Conservation (phyloP, 2,329 filamentous ascomycete species). For the Gyromitra esculenta region DNA sequence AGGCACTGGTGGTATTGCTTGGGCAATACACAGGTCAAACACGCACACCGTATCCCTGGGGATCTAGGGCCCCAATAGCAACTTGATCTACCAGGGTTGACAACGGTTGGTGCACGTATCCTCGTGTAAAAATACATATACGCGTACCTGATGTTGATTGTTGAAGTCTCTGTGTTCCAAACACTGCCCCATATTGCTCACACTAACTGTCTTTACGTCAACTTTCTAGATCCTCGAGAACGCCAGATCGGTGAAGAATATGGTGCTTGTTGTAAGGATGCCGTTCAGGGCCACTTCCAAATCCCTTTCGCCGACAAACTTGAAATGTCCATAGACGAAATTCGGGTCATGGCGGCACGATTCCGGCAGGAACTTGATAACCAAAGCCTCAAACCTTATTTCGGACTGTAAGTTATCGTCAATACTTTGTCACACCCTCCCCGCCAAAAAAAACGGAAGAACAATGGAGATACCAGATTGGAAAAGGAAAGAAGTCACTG, state of each 20-base stretch:
- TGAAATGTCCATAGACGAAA: conserved; percentile 61
- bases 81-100: too few species aligned
- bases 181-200: background rate
- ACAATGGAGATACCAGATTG: background rate
- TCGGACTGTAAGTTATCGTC: conserved; percentile 56
- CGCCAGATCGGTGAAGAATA: conserved; percentile 61
- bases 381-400: conserved; percentile 56
- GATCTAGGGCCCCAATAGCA: background rate
- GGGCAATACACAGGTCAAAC: background rate
- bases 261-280: conserved; percentile 59
- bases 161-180: background rate
- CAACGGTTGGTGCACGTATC: too few species aligned
- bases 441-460: background rate
- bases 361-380: conserved; percentile 56
- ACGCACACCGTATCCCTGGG: background rate
- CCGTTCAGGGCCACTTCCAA: conserved; percentile 61
- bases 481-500: conserved; percentile 10
- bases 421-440: background rate
- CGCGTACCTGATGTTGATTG: too few species aligned
- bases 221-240: conserved; percentile 61
- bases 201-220: conserved; percentile 13
- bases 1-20: background rate
- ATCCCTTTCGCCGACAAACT: conserved; percentile 63
- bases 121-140: too few species aligned
- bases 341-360: conserved; percentile 58